A percentile compares a stretch with the other conserved stretches of the same genome.
Conservation (phyloP, 257 asterid genomes). For the Nicotiana benthamiana region DNA sequence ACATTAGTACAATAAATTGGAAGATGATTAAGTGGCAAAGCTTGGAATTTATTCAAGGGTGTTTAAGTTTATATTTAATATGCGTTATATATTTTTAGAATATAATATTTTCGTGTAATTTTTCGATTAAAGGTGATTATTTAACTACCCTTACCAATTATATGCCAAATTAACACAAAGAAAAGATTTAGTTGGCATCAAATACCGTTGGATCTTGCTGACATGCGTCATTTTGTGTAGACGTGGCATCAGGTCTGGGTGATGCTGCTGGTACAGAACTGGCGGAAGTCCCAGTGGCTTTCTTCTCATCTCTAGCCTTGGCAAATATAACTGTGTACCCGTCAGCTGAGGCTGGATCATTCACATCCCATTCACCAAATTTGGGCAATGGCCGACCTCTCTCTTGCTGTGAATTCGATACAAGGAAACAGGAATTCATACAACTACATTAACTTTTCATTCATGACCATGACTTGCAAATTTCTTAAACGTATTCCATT, state of each 20-base stretch:
- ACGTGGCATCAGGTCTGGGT: background rate
- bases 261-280: background rate
- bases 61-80: too few species aligned
- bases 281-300: constrained; percentile 15
- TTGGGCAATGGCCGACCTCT: constrained; percentile 33
- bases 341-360: constrained; percentile 36
- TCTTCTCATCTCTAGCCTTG: constrained; percentile 41
- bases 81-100: too few species aligned
- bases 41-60: too few species aligned
- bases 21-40: too few species aligned
- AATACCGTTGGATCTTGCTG: constrained; percentile 6
- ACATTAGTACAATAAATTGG: too few species aligned
- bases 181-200: background rate
- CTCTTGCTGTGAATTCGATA: constrained; percentile 5
- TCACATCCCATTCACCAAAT: constrained; percentile 42
- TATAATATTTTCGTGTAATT: too few species aligned
- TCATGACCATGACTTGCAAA: too few species aligned
- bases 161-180: background rate
- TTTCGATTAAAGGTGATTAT: too few species aligned
- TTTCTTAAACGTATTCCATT: too few species aligned
- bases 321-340: constrained; percentile 38
- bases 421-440: too few species aligned
- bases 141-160: too few species aligned
- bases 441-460: too few species aligned
- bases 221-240: background rate